A percentile compares a stretch with the other conserved stretches of the same genome.
Conservation (phyloP, 2,329 filamentous ascomycete species). For the Fusarium abutilonis region DNA sequence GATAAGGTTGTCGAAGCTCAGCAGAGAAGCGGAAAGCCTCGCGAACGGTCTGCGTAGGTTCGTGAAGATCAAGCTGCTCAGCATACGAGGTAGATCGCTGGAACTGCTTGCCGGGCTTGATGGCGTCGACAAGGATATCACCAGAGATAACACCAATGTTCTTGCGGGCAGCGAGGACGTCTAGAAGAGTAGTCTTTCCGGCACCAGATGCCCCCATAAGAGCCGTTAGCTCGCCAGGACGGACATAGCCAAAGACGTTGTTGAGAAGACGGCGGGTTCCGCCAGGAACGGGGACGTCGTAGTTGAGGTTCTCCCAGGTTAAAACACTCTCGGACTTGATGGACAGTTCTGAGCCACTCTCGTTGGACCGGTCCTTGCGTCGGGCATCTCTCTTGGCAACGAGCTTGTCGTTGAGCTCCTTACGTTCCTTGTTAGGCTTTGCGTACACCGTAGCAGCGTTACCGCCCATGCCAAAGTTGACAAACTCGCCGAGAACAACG, state of each 20-base stretch:
- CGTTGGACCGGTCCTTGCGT: constrained; percentile 58
- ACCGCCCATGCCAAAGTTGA: constrained; percentile 83
- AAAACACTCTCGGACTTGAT: constrained; percentile 73
- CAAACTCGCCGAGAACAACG: constrained; percentile 79
- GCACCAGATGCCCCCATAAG: constrained; percentile 87
- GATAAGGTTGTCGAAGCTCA: constrained; percentile 65
- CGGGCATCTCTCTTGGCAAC: constrained; percentile 67
- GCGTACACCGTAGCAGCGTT: constrained; percentile 81
- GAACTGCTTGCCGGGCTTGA: constrained; percentile 67
- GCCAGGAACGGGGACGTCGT: constrained; percentile 71
- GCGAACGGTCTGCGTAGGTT: constrained; percentile 69
- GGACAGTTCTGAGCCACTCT: constrained; percentile 60
- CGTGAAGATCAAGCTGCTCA: constrained; percentile 71
- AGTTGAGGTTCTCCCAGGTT: constrained; percentile 88
- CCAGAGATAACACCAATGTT: constrained; percentile 69
- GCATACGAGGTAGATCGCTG: constrained; percentile 70
- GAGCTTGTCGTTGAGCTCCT: constrained; percentile 71
- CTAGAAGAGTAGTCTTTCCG: constrained; percentile 85
- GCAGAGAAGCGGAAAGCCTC: constrained; percentile 72
- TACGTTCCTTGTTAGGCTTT: constrained; percentile 73
- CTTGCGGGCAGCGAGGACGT: constrained; percentile 73
- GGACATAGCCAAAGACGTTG: constrained; percentile 73
- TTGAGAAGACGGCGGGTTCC: constrained; percentile 66
- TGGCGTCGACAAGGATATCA: constrained; percentile 66
- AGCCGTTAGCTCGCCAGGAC: constrained; percentile 79